Conservation (phyloP, 495 filamentous ascomycete species). For the Neurospora hispaniola region DNA sequence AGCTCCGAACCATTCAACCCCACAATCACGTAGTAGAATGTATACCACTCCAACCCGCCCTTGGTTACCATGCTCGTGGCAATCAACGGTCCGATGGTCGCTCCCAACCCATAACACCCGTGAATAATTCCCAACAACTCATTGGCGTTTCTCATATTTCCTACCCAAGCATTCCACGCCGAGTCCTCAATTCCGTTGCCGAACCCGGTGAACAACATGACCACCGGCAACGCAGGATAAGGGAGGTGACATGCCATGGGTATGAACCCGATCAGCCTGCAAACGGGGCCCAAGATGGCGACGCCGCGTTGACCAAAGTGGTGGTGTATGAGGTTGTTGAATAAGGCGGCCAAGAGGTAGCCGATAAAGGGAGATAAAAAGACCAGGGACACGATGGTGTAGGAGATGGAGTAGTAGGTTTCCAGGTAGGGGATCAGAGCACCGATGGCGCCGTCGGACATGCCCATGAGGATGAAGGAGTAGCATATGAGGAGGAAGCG, state of each 20-base stretch:
- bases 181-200: slow-evolving; percentile 63
- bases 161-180: slow-evolving; percentile 73
- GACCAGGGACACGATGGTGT: slow-evolving; percentile 67
- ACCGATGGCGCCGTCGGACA: slow-evolving; percentile 73
- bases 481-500: slow-evolving; percentile 58
- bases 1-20: slow-evolving; percentile 54
- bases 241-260: slow-evolving; percentile 64
- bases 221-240: slow-evolving; percentile 62
- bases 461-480: slow-evolving; percentile 67
- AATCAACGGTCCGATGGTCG: slow-evolving; percentile 63
- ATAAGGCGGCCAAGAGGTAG: slow-evolving; percentile 68
- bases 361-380: slow-evolving; percentile 75
- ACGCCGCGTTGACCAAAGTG: slow-evolving; percentile 63
- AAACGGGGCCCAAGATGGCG: slow-evolving; percentile 52
- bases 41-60: slow-evolving; percentile 47
- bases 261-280: slow-evolving; percentile 56
- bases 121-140: slow-evolving; percentile 62
- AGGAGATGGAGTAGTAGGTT: slow-evolving; percentile 58
- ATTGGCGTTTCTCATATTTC: slow-evolving; percentile 61
- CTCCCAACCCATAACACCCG: slow-evolving; percentile 68
- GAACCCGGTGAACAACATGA: slow-evolving; percentile 60
- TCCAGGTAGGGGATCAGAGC: slow-evolving; percentile 40
- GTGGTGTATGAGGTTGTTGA: slow-evolving; percentile 48
- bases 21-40: slow-evolving; percentile 57
- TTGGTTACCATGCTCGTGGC: slow-evolving; percentile 62